Evolutionary conservation across 768 basidiomycete species (phyloP).

Genomic region (Hygrophoropsis aurantiaca): DNA sequence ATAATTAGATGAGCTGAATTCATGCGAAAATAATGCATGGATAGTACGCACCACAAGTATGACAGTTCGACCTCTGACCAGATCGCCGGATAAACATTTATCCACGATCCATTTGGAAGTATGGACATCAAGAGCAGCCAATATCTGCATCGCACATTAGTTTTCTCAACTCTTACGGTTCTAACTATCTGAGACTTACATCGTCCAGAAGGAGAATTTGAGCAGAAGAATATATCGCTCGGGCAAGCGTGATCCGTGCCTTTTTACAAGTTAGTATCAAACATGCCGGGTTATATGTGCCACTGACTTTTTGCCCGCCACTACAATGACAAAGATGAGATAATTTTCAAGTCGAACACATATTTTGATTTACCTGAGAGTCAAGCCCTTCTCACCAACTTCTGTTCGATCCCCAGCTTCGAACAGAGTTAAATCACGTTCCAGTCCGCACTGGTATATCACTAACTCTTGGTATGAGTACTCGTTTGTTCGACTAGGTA

Average conservation of each 20-base stretch:
- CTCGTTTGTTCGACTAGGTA: slow-evolving; percentile 7
- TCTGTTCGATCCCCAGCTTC: slow-evolving; percentile 68
- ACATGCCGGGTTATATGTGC: neutral
- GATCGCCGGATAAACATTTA: slow-evolving; percentile 35
- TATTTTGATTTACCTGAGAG: slow-evolving; percentile 34
- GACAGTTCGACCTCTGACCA: slow-evolving; percentile 49
- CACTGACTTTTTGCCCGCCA: slow-evolving; percentile 56
- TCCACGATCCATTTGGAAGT: slow-evolving; percentile 52
- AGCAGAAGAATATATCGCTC: slow-evolving; percentile 59
- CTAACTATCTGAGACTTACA: slow-evolving; percentile 29
- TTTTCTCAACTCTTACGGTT: neutral
- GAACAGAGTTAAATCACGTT: slow-evolving; percentile 44
- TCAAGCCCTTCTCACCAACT: slow-evolving; percentile 71
- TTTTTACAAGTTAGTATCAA: slow-evolving; percentile 12
- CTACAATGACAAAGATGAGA: slow-evolving; percentile 14
- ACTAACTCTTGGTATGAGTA: slow-evolving; percentile 19
- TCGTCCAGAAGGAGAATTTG: slow-evolving; percentile 71
- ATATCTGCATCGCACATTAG: slow-evolving; percentile 16
- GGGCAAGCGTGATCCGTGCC: slow-evolving; percentile 54
- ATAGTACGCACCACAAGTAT: slow-evolving; percentile 45
- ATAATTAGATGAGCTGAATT: neutral
- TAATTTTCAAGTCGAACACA: neutral
- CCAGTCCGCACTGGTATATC: slow-evolving; percentile 39
- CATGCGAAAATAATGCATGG: neutral
- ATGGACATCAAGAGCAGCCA: slow-evolving; percentile 61